Conservation (phyloP, 2,329 filamentous ascomycete genomes). For the Aspergillus clavatus region DNA sequence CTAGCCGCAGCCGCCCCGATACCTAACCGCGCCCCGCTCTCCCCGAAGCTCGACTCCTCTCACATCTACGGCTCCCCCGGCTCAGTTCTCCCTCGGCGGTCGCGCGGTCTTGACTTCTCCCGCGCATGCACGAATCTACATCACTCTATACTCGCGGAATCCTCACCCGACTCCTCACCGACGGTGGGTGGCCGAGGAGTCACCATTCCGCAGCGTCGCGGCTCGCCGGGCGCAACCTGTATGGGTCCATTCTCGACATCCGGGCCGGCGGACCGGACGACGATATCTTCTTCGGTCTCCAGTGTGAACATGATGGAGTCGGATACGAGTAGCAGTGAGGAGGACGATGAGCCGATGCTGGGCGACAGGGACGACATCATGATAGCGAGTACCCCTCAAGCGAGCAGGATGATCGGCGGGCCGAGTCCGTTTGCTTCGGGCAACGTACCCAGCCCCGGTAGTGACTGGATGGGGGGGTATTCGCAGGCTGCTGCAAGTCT, state of each 20-base stretch:
- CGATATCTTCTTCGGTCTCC: constrained; percentile 74
- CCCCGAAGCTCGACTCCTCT: constrained; percentile 78
- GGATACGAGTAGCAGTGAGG: constrained; percentile 69
- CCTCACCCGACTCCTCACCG: constrained; percentile 85
- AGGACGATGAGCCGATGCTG: constrained; percentile 57
- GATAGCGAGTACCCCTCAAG: constrained; percentile 71
- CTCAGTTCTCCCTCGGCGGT: constrained; percentile 82
- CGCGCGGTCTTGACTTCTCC: constrained; percentile 87
- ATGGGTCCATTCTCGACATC: constrained; percentile 65
- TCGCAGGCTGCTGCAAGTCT: constrained; percentile 72
- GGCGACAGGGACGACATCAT: constrained; percentile 73
- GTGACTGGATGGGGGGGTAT: constrained; percentile 58
- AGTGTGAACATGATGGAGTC: constrained; percentile 75
- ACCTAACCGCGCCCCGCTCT: constrained; percentile 63
- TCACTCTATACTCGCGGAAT: constrained; percentile 88
- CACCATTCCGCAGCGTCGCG: constrained; percentile 54
- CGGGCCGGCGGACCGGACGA: constrained; percentile 63
- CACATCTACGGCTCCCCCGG: constrained; percentile 83
- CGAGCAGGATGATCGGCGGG: constrained; percentile 52
- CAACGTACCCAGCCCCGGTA: constrained; percentile 49
- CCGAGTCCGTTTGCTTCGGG: constrained; percentile 45
- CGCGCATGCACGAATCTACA: constrained; percentile 90
- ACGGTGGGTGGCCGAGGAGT: constrained; percentile 68
- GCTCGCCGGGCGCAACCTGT: constrained; percentile 57
- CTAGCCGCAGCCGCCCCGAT: constrained; percentile 46